A percentile compares a stretch with the other conserved stretches of the same genome.
Evolutionary conservation across 805 yeast genomes (phyloP).

Genomic region (Candida yuanshanica): DNA sequence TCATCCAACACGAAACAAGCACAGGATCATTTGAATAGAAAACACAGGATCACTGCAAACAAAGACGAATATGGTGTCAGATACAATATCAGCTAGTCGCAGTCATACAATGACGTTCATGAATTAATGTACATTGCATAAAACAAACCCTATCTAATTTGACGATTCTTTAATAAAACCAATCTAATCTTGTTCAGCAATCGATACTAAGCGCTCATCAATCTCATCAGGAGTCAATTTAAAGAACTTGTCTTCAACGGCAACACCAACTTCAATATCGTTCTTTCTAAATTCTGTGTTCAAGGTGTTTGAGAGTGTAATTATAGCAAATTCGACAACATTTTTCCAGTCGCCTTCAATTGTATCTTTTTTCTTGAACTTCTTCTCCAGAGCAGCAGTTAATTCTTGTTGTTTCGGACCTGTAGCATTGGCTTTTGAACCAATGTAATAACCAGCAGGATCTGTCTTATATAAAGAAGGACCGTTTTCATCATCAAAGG

Average conservation of each 20-base stretch:
- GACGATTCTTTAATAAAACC: background rate
- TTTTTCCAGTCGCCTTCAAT: slow-evolving; percentile 82
- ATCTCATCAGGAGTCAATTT: slow-evolving; percentile 78
- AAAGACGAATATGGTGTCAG: too few species aligned
- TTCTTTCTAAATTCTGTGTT: slow-evolving; percentile 92
- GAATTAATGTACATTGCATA: too few species aligned
- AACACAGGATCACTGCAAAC: too few species aligned
- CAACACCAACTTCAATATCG: slow-evolving; percentile 91
- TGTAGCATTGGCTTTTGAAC: slow-evolving; percentile 87
- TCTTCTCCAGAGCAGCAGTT: slow-evolving; percentile 82
- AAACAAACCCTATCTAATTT: background rate
- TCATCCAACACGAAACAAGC: too few species aligned
- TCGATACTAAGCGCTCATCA: slow-evolving; percentile 87
- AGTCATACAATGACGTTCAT: too few species aligned
- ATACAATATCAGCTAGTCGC: too few species aligned
- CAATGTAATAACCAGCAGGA: slow-evolving; percentile 94
- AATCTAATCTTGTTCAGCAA: slow-evolving; percentile 88
- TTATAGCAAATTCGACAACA: slow-evolving; percentile 85
- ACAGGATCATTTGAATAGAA: too few species aligned
- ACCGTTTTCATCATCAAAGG: slow-evolving; percentile 85
- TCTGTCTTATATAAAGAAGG: slow-evolving; percentile 90
- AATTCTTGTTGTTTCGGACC: slow-evolving; percentile 99
- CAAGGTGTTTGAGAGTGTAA: slow-evolving; percentile 77
- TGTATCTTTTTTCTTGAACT: slow-evolving; percentile 65
- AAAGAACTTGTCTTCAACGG: slow-evolving; percentile 64